Evolutionary conservation across 305 asterid species (phyloP).

Genomic region (Fraxinus ornus): DNA sequence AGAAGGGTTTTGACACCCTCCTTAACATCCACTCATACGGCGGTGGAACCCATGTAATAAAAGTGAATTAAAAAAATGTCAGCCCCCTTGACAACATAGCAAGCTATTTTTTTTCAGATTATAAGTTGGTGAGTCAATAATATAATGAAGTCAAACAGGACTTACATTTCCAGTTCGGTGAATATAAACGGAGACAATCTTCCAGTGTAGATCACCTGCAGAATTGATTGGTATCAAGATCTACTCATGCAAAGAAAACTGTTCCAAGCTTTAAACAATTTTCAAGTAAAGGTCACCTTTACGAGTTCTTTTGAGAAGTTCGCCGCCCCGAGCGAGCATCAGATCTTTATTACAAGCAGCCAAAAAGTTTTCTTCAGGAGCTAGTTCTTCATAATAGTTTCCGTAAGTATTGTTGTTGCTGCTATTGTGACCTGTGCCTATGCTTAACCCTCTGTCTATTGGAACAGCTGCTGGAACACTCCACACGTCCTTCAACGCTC

Average conservation of each 20-base stretch:
- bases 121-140: background rate
- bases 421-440: conserved; percentile 33
- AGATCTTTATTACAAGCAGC: conserved; percentile 89
- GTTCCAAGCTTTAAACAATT: conserved; percentile 32
- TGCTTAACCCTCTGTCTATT: conserved; percentile 32
- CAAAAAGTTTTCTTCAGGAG: conserved; percentile 73
- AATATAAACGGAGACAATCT: conserved; percentile 81
- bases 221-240: conserved; percentile 5
- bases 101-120: too few relatives aligned
- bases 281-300: conserved; percentile 73
- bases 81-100: too few relatives aligned
- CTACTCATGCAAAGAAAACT: background rate
- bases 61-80: too few relatives aligned
- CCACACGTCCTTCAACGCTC: conserved; percentile 92
- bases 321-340: conserved; percentile 75
- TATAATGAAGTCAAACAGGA: background rate
- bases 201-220: conserved; percentile 66
- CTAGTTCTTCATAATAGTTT: conserved; percentile 52
- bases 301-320: conserved; percentile 90
- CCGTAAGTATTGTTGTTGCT: conserved; percentile 35
- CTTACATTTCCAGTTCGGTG: conserved; percentile 82
- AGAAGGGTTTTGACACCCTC: too few relatives aligned
- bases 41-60: too few relatives aligned
- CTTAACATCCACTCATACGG: too few relatives aligned
- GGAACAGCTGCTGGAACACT: conserved; percentile 85